These are phyloP conservation scores for Rhodotorula sphaerocarpa DNA, from an alignment of 768 basidiomycete genomes.

Conservation along the genomic window DNA sequence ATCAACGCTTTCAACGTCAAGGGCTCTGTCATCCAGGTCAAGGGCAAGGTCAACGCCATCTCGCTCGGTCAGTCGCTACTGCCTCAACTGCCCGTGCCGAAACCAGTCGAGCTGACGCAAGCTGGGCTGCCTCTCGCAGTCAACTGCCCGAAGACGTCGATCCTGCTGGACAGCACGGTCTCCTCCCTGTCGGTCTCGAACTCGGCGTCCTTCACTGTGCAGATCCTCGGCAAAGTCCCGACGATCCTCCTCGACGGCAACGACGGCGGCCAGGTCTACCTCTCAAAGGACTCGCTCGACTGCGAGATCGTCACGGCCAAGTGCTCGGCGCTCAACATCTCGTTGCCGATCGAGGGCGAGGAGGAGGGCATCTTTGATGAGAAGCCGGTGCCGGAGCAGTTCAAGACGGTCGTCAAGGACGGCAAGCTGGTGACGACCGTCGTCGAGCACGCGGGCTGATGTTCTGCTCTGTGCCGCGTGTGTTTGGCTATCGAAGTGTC, in stretches of 20 bases:
- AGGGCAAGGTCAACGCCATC: constrained; percentile 92
- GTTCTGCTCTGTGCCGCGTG: too few species aligned
- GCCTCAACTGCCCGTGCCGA: background rate
- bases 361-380: constrained; percentile 89
- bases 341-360: constrained; percentile 59
- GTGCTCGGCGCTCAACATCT: constrained; percentile 85
- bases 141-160: constrained; percentile 75
- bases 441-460: constrained; percentile 63
- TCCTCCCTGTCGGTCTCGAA: constrained; percentile 78
- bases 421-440: constrained; percentile 82
- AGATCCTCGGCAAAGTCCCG: constrained; percentile 80
- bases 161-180: constrained; percentile 87
- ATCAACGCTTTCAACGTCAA: constrained; percentile 89
- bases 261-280: constrained; percentile 88
- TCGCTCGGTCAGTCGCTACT: constrained; percentile 58
- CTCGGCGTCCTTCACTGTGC: constrained; percentile 85
- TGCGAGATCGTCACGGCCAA: constrained; percentile 81
- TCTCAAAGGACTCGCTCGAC: constrained; percentile 69
- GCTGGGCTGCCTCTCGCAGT: constrained; percentile 58
- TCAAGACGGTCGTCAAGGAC: constrained; percentile 68
- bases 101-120: background rate
- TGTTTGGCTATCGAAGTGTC: too few species aligned
- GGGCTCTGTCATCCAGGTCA: constrained; percentile 68
- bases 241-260: constrained; percentile 91
- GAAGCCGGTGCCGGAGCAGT: constrained; percentile 87